These are phyloP conservation scores for Eucalyptus polyanthemos DNA, from an alignment of 345 rosid species.

Conservation along the genomic window DNA sequence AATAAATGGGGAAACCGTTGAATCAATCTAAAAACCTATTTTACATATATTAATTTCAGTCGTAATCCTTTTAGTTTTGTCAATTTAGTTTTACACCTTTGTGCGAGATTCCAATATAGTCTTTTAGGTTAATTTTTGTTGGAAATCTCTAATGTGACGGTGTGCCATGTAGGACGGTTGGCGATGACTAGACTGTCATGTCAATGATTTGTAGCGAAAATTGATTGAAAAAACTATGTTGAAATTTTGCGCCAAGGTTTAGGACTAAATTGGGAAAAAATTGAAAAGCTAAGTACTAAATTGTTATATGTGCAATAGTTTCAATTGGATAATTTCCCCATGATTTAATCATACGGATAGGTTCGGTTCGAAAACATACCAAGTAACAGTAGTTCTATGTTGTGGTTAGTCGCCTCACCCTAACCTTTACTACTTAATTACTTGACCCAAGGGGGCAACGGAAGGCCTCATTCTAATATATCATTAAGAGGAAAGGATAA, in stretches of 20 bases:
- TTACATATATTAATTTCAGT: fast-evolving
- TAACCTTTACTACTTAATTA: neutral
- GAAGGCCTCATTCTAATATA: neutral
- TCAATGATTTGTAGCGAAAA: neutral
- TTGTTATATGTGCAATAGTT: neutral
- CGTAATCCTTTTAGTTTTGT: fast-evolving
- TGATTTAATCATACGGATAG: neutral
- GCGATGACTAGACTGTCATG: too few relatives aligned
- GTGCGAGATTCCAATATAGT: too few relatives aligned
- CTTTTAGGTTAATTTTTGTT: too few relatives aligned
- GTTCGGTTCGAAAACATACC: neutral
- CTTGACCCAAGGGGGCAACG: neutral
- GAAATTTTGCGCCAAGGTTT: neutral
- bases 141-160: too few relatives aligned
- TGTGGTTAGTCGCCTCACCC: neutral
- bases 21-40: neutral
- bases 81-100: neutral
- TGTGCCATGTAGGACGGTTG: fast-evolving
- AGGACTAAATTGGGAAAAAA: neutral
- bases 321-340: neutral
- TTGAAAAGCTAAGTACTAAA: neutral
- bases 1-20: fast-evolving
- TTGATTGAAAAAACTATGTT: fast-evolving
- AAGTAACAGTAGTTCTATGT: neutral
- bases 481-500: neutral